Evolutionary conservation across 805 yeast genomes (phyloP).

Genomic region (Danielia oregonensis): DNA sequence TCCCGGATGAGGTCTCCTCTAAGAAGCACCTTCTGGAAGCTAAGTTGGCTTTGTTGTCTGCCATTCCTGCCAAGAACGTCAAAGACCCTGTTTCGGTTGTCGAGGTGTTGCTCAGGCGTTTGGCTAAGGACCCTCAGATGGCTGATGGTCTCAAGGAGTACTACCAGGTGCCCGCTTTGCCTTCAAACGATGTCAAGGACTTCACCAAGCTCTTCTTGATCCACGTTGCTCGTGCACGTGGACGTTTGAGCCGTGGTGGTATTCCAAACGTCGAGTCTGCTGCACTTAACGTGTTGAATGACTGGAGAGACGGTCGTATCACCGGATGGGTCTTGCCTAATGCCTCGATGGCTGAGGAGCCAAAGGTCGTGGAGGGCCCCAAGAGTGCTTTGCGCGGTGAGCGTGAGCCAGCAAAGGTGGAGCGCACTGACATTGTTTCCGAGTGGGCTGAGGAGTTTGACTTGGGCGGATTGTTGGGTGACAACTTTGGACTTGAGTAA

Average conservation of each 20-base stretch:
- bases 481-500: conserved; percentile 32
- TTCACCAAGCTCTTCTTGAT: conserved; percentile 83
- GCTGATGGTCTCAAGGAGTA: conserved; percentile 68
- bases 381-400: conserved; percentile 40
- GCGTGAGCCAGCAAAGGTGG: conserved; percentile 47
- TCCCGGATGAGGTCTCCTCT: conserved; percentile 59
- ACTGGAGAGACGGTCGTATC: conserved; percentile 97
- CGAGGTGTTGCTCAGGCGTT: conserved; percentile 66
- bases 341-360: conserved; percentile 40
- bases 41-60: conserved; percentile 82
- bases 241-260: conserved; percentile 91
- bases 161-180: conserved; percentile 78
- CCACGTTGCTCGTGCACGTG: conserved; percentile 88
- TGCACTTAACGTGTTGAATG: conserved; percentile 76
- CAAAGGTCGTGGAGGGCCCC: conserved; percentile 26
- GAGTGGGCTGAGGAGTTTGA: conserved; percentile 95
- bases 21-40: conserved; percentile 56
- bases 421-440: conserved; percentile 75
- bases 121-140: conserved; percentile 71
- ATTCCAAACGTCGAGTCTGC: conserved; percentile 86
- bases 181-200: conserved; percentile 67
- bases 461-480: conserved; percentile 71
- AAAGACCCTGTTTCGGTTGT: conserved; percentile 83
- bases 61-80: conserved; percentile 82
- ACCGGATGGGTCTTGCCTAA: conserved; percentile 86